Base-by-base conservation (phyloP, 2,329 filamentous ascomycete species). In the Cordyceps sp. region DNA sequence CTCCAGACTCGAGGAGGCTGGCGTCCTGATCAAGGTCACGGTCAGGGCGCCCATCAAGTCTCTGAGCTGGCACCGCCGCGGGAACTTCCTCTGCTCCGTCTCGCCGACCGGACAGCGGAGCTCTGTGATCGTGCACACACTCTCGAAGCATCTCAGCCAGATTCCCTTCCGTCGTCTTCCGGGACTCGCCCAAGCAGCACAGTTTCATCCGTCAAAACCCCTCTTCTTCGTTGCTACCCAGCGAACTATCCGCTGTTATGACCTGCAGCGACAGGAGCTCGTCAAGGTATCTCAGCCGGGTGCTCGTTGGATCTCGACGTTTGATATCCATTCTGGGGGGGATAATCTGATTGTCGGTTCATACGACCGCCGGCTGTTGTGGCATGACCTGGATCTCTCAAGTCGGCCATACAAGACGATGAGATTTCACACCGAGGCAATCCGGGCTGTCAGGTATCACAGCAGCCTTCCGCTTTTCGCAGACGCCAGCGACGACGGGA, bases 151-250 rank as follows among this genome's bases (percentile, higher is more conserved):
- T 57, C 69, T 88, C 29, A 94, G 85, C 3, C 90, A 98, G 55
- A 77, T 90, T 41, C 92, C 90, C 18, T 96, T 98, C 73, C 79
- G 83, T 37, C 67, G 66, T 33, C 55, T 72, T 20, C 75, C 84
- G 30, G 83, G 78, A 30, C 66, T 81, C 34, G 69, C 86, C 2
- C 88, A 96, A 56, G 79, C 80, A 1, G 86, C 85, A 5, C 83
- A 86, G 43, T 98, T 98, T 68, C 92, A 98, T 54, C 90, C 90
- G 2, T 82, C 78, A 26, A 78, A 85, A 42, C 86, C 90, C 0
- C 73, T 93, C 31, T 86, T 98, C 61, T 96, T 96, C 50, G 83
- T 98, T 34, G 90, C 90, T 4, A 96, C 92, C 10, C 85, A 93
- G 55, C 81, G 88, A 45, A 79, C 80, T 36, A 86, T 98, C 48